Evolutionary conservation across 805 yeast genomes (phyloP), one percentile per base, ranked within the genome.

Genomic region (Wickerhamiella sorbophila): DNA sequence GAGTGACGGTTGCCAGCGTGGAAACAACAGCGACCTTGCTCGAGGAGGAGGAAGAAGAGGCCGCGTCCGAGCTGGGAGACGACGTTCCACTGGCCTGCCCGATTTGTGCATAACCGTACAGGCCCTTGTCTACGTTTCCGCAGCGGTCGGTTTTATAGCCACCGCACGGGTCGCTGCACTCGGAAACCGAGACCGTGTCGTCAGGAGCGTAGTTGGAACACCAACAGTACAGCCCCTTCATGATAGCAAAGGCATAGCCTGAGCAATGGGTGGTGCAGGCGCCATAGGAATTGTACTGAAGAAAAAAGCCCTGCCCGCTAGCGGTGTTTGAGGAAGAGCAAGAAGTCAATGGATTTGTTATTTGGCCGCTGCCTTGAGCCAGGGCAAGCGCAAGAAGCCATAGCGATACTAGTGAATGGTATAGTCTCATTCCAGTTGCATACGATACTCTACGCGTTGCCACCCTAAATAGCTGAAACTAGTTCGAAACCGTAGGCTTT

Each of bases 171-270:
- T 53, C 61, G 29, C 55, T 45, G 47, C 74, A 69, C 6, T 51
- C 38, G 12, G 51, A 36, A 9, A 62, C 32, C 22, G 52, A 47
- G 0, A 61, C 62, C 0, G 75, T 63, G 15, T 54, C 48, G 1
- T 52, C 62, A 0, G 84, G 83, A 17, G 67, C 56, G 6, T 52
- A 47, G 51, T 76, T 66, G 4, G 81, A 66, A 53, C 85, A 77
- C 78, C 79, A 78, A 55, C 85, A 77, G 36, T 60, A 31, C 31
- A 59, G 46, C n/a, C 63, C 65, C 48, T 64, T 74, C 31, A 77
- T 57, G 33, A 77, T 66, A 15, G 75, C 84, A 44, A 66, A 73
- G 8, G 72, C 65, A 46, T 61, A 69, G 5, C 70, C 71, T 1
- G 42, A 15, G 52, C 84, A 77, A 17, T 61, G 55, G 36, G 59